These are phyloP conservation scores for Colletotrichum australisinense DNA, from an alignment of 2,329 filamentous ascomycete species.

Conservation along the genomic window DNA sequence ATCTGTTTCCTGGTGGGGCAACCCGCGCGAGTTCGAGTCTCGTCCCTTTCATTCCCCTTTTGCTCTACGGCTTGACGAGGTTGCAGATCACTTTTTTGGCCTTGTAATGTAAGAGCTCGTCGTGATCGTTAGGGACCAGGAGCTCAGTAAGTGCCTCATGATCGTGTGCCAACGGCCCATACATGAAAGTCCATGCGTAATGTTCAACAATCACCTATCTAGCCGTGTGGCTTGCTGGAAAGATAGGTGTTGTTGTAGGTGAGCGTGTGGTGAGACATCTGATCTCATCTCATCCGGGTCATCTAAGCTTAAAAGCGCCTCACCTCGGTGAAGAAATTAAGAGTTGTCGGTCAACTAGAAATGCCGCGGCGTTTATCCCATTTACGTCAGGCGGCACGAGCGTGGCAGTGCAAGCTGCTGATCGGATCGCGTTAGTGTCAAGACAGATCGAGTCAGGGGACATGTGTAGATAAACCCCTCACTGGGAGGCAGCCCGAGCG, in stretches of 20 bases:
- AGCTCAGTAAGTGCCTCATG: neutral
- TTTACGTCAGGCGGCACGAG: conserved; percentile 15
- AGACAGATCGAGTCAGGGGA: conserved; percentile 18
- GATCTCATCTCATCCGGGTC: neutral
- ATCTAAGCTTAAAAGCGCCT: neutral
- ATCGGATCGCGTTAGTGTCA: conserved; percentile 30
- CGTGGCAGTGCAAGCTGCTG: conserved; percentile 29
- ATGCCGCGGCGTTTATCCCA: neutral
- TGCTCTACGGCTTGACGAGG: neutral
- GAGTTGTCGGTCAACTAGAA: conserved; percentile 14
- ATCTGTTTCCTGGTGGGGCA: conserved; percentile 20
- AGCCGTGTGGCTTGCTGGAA: neutral
- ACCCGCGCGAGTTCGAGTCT: conserved; percentile 18
- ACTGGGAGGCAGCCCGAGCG: conserved; percentile 25
- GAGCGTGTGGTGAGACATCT: neutral
- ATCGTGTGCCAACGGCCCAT: neutral
- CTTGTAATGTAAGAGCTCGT: neutral
- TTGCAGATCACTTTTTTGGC: neutral
- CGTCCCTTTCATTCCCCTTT: neutral
- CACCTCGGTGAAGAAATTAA: conserved; percentile 11
- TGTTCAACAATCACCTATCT: neutral
- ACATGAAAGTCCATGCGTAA: neutral
- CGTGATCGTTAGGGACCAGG: neutral
- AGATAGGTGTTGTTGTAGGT: neutral
- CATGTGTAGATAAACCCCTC: conserved; percentile 29